phyloP scores from a whole-genome alignment of 2,329 filamentous ascomycete genomes.

The Ustulina deusta region DNA sequence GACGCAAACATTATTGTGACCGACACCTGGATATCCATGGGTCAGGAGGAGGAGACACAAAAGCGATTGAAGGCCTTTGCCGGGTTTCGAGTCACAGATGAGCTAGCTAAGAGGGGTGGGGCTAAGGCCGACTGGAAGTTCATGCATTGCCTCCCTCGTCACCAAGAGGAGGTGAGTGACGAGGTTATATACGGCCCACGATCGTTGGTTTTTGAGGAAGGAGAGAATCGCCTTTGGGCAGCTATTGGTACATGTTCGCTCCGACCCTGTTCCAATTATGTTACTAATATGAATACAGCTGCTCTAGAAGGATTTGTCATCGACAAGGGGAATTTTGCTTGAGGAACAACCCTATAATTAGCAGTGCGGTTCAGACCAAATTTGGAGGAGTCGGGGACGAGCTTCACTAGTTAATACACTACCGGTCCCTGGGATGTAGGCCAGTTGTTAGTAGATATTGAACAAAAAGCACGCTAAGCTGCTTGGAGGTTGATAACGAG shows the following conservation, averaged over 20 bases:
- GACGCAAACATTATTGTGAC: slow-evolving; percentile 91
- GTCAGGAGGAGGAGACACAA: slow-evolving; percentile 86
- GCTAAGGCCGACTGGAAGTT: slow-evolving; percentile 94
- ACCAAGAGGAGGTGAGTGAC: slow-evolving; percentile 92
- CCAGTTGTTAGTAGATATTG: neutral
- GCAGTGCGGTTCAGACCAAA: neutral
- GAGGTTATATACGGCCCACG: slow-evolving; percentile 91
- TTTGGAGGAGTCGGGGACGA: neutral
- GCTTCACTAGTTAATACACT: neutral
- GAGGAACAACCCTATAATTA: neutral
- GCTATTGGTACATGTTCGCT: slow-evolving; percentile 73
- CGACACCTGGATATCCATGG: slow-evolving; percentile 99
- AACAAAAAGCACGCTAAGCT: slow-evolving; percentile 5
- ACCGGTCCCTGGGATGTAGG: neutral
- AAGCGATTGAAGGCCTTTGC: slow-evolving; percentile 84
- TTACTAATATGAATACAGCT: slow-evolving; percentile 59
- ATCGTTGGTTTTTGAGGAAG: slow-evolving; percentile 92
- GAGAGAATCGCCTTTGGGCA: slow-evolving; percentile 93
- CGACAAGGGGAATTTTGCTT: slow-evolving; percentile 83
- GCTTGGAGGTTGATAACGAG: neutral
- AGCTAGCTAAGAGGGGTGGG: slow-evolving; percentile 84
- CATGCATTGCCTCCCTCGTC: slow-evolving; percentile 96
- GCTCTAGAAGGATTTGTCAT: slow-evolving; percentile 90
- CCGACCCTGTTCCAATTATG: slow-evolving; percentile 9
- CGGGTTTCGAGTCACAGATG: slow-evolving; percentile 91